Percentiles rank a stretch among this genome's conserved stretches.
These are phyloP conservation scores for Globisporangium polare DNA, from an alignment of 352 stramenopile genomes.

Conservation along the genomic window DNA sequence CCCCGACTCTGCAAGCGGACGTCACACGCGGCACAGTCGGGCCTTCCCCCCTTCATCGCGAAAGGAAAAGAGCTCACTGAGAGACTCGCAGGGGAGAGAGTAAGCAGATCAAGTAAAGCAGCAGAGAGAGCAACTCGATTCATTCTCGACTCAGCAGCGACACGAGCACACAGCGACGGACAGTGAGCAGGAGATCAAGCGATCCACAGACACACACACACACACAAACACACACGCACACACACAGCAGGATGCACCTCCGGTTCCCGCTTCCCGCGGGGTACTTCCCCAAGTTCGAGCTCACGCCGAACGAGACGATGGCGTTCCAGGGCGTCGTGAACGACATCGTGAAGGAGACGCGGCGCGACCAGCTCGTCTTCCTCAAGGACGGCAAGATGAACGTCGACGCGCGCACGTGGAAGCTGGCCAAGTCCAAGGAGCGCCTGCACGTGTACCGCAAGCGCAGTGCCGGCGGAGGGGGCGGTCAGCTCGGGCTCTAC, in stretches of 20 bases:
- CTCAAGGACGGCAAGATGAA: slow-evolving; percentile 47
- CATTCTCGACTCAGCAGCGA: too few species aligned
- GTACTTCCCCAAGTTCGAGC: slow-evolving; percentile 76
- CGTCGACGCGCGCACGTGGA: slow-evolving; percentile 63
- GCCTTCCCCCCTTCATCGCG: too few species aligned
- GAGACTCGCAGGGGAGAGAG: background rate
- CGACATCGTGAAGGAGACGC: slow-evolving; percentile 66
- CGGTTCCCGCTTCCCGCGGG: slow-evolving; percentile 59
- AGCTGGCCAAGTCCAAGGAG: slow-evolving; percentile 64
- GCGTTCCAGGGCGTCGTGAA: slow-evolving; percentile 46
- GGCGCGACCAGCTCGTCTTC: slow-evolving; percentile 50
- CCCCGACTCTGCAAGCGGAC: slow-evolving; percentile 3
- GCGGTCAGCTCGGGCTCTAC: slow-evolving; percentile 39
- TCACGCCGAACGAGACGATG: slow-evolving; percentile 49
- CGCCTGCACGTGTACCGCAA: slow-evolving; percentile 55
- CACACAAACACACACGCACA: slow-evolving; percentile 6
- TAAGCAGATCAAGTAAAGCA: too few species aligned
- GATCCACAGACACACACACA: slow-evolving; percentile 9
- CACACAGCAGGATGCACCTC: slow-evolving; percentile 44
- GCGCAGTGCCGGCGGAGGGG: slow-evolving; percentile 21
- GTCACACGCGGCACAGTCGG: background rate
- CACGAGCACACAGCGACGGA: background rate
- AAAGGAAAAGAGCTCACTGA: background rate
- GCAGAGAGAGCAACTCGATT: background rate
- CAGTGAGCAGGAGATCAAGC: background rate